Conservation (phyloP, 495 filamentous ascomycete genomes). For the Hypoxylon subgilvum region DNA sequence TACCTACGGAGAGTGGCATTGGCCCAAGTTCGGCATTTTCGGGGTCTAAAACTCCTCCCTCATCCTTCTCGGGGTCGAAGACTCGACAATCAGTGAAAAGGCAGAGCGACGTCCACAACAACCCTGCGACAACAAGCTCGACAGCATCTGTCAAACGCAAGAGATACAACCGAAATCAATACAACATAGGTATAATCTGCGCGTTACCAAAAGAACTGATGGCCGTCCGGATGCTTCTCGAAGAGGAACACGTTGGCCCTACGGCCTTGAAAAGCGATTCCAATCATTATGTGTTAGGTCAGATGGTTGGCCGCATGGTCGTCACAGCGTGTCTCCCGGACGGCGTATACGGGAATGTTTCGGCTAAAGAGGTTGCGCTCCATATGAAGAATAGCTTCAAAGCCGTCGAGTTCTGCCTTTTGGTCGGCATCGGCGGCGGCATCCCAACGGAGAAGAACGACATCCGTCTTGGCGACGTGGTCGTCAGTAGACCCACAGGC, state of each 20-base stretch:
- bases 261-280: slow-evolving; percentile 33
- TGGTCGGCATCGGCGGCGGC: slow-evolving; percentile 58
- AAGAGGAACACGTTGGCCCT: not conserved
- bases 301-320: slow-evolving; percentile 51
- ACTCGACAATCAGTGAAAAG: no score
- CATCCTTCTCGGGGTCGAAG: no score
- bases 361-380: slow-evolving; percentile 40
- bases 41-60: no score
- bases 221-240: not conserved
- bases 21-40: no score
- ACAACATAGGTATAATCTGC: not conserved
- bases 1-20: no score
- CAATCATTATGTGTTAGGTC: slow-evolving; percentile 49
- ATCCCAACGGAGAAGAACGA: slow-evolving; percentile 43
- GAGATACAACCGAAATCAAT: not conserved
- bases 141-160: not conserved
- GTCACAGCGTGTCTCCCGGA: slow-evolving; percentile 49
- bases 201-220: not conserved
- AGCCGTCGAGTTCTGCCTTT: slow-evolving; percentile 48
- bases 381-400: slow-evolving; percentile 51
- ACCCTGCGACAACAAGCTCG: not conserved
- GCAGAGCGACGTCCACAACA: no score
- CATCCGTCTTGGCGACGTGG: slow-evolving; percentile 55
- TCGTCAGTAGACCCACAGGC: slow-evolving; percentile 43
- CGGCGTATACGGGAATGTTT: slow-evolving; percentile 47